These are phyloP conservation scores for Talaromyces adpressus DNA, from an alignment of 495 filamentous ascomycete species.

Conservation along the genomic window DNA sequence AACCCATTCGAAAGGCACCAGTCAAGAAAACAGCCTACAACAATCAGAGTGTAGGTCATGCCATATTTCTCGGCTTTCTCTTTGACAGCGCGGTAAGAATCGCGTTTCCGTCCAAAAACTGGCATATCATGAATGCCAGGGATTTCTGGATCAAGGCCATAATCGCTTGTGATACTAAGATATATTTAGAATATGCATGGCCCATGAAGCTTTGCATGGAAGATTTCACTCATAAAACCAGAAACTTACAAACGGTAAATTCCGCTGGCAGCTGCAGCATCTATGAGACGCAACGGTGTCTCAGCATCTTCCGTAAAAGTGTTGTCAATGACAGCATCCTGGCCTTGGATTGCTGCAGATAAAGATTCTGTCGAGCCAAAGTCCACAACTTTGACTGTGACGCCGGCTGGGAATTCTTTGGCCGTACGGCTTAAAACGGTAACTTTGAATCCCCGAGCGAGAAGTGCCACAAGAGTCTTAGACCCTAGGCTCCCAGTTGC, in stretches of 20 bases:
- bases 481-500: constrained; percentile 15
- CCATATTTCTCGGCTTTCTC: constrained; percentile 11
- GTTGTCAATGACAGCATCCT: constrained; percentile 19
- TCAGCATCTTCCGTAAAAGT: constrained; percentile 15
- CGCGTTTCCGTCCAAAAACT: constrained; percentile 16
- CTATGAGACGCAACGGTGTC: constrained; percentile 17
- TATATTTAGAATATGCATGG: neutral
- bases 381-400: constrained; percentile 14
- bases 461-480: constrained; percentile 12
- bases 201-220: neutral
- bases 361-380: constrained; percentile 15
- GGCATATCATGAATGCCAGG: constrained; percentile 17
- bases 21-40: constrained; percentile 17
- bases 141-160: constrained; percentile 22
- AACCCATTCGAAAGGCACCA: constrained; percentile 15
- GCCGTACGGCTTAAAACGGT: constrained; percentile 16
- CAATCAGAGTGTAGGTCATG: constrained; percentile 15
- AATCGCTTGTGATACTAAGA: constrained; percentile 21
- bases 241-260: constrained; percentile 20
- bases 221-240: neutral
- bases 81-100: constrained; percentile 16
- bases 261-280: constrained; percentile 12
- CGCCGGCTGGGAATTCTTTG: constrained; percentile 13
- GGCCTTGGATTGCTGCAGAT: constrained; percentile 13
- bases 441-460: constrained; percentile 15